These are phyloP conservation scores for Candida sanyiensis DNA, from an alignment of 805 yeast species.

Conservation along the genomic window DNA sequence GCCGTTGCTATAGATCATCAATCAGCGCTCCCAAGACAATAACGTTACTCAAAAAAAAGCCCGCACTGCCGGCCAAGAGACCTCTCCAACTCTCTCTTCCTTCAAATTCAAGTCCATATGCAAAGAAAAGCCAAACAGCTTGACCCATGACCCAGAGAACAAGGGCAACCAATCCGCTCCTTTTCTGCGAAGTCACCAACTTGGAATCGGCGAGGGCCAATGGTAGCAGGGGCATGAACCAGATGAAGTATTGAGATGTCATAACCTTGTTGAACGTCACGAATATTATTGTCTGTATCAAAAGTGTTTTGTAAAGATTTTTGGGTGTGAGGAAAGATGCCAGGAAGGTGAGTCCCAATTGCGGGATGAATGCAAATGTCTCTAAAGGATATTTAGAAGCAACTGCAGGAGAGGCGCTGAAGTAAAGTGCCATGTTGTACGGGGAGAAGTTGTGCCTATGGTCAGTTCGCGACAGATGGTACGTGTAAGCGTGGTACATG, in stretches of 20 bases:
- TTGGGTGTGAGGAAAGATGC: conserved; percentile 40
- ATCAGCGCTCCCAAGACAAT: conserved; percentile 55
- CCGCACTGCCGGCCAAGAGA: conserved; percentile 47
- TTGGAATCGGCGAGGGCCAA: conserved; percentile 50
- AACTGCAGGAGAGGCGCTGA: conserved; percentile 38
- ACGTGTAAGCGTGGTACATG: conserved; percentile 69
- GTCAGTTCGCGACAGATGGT: conserved; percentile 78
- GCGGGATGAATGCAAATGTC: conserved; percentile 31
- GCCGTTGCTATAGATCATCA: conserved; percentile 30
- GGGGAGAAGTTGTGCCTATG: conserved; percentile 94
- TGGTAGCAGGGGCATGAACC: conserved; percentile 88
- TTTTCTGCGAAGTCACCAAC: conserved; percentile 24
- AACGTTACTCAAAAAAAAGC: conserved; percentile 58
- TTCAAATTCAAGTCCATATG: conserved; percentile 73
- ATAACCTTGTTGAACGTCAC: conserved; percentile 77
- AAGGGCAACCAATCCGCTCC: conserved; percentile 38
- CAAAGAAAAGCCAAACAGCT: conserved; percentile 72
- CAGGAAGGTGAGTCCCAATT: conserved; percentile 63
- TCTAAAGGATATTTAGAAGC: conserved; percentile 13
- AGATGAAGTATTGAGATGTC: conserved; percentile 92
- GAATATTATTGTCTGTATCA: conserved; percentile 74
- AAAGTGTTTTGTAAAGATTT: conserved; percentile 47
- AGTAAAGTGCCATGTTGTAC: conserved; percentile 70
- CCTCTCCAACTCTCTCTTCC: conserved; percentile 62
- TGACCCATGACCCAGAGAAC: conserved; percentile 66